Evolutionary conservation across 306 rosid species (phyloP).

Genomic region (Pterocarpus macrocarpus): DNA sequence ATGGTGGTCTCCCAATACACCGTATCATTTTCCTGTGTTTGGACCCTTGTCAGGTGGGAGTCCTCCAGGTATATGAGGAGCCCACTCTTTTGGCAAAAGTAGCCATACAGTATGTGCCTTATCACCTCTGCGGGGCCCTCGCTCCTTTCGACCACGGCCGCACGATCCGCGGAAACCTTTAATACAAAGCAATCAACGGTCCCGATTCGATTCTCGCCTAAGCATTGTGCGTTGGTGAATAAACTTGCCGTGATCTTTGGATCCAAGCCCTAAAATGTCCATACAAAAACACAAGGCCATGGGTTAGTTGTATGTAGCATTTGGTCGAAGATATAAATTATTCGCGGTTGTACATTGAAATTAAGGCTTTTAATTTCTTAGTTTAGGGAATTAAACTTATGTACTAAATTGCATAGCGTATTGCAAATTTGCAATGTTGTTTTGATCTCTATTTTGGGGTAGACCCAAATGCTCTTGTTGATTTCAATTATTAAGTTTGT

Average conservation of each 20-base stretch:
- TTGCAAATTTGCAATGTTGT: background rate
- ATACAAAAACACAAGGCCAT: background rate
- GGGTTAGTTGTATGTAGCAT: background rate
- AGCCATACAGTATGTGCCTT: conserved; percentile 87
- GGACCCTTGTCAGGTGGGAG: conserved; percentile 89
- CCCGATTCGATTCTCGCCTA: conserved; percentile 88
- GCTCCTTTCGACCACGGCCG: conserved; percentile 81
- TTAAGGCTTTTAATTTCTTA: background rate
- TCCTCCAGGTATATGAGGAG: conserved; percentile 92
- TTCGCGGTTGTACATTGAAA: background rate
- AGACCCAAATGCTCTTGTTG: background rate
- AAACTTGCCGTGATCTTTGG: conserved; percentile 91
- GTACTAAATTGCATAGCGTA: background rate
- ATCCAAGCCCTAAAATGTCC: conserved; percentile 74
- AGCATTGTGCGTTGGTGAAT: conserved; percentile 89
- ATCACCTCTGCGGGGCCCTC: conserved; percentile 95
- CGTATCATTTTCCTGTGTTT: conserved; percentile 62
- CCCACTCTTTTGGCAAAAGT: conserved; percentile 94
- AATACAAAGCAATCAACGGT: conserved; percentile 84
- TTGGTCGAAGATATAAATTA: background rate
- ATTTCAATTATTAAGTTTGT: background rate
- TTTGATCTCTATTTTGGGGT: background rate
- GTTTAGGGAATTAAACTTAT: background rate
- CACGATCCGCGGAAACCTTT: conserved; percentile 82
- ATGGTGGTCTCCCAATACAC: conserved; percentile 97